These are phyloP conservation scores for Ananas comosus DNA, from an alignment of 176 grass and related monocot species.

Conservation along the genomic window DNA sequence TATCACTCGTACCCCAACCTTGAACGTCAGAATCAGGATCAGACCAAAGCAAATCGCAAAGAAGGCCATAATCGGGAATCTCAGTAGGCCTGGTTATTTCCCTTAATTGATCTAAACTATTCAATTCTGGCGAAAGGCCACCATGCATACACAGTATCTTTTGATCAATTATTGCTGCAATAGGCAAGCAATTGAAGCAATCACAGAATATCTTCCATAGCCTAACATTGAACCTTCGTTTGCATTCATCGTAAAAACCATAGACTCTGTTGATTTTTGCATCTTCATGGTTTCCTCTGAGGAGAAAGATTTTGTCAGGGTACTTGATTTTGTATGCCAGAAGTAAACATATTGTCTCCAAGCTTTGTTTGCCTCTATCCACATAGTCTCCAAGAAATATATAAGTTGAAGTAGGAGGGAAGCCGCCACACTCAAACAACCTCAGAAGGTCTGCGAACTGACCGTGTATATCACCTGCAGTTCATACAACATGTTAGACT, in stretches of 20 bases:
- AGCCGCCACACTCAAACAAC: constrained; percentile 24
- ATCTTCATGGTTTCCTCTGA: constrained; percentile 28
- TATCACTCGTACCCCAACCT: constrained; percentile 23
- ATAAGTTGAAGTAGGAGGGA: constrained; percentile 19
- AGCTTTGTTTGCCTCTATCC: constrained; percentile 23
- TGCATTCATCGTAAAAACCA: constrained; percentile 29
- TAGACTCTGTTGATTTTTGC: constrained; percentile 30
- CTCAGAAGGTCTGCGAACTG: constrained; percentile 22
- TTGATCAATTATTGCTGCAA: constrained; percentile 18
- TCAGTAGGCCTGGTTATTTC: constrained; percentile 11
- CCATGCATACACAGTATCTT: constrained; percentile 28
- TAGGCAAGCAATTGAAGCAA: constrained; percentile 29
- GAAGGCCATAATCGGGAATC: constrained; percentile 28
- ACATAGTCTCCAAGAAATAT: constrained; percentile 30
- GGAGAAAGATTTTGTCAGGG: constrained; percentile 25
- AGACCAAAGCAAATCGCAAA: constrained; percentile 30
- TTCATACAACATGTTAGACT: background rate
- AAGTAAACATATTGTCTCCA: constrained; percentile 30
- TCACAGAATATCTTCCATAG: constrained; percentile 31
- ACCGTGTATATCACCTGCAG: constrained; percentile 27
- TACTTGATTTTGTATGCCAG: constrained; percentile 25
- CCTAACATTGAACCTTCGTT: constrained; percentile 24
- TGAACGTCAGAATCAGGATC: constrained; percentile 17
- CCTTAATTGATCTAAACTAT: constrained; percentile 15
- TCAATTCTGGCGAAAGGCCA: constrained; percentile 25